Conservation (phyloP, 2,329 filamentous ascomycete species). For the Tolypocladium album region DNA sequence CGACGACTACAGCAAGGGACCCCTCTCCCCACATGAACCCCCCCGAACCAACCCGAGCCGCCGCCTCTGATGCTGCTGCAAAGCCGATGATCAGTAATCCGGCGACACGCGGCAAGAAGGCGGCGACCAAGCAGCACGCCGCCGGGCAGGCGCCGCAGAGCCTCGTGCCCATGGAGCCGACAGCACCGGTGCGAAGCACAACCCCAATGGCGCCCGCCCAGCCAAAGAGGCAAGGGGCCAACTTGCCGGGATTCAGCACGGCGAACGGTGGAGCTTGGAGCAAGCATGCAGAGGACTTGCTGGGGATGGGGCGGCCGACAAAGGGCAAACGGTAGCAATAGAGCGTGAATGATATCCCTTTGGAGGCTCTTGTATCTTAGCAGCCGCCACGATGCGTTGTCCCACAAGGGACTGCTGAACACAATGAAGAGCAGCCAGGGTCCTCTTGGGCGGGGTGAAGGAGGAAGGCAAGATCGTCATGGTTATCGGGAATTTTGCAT, state of each 20-base stretch:
- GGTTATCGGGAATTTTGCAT: neutral
- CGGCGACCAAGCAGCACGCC: slow-evolving; percentile 39
- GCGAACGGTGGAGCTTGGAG: slow-evolving; percentile 57
- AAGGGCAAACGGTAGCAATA: slow-evolving; percentile 2
- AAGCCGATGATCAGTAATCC: slow-evolving; percentile 29
- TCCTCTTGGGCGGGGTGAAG: neutral
- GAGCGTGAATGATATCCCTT: neutral
- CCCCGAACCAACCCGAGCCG: neutral
- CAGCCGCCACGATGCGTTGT: neutral
- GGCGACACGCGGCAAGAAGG: slow-evolving; percentile 42
- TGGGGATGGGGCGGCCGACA: slow-evolving; percentile 47
- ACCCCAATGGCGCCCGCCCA: neutral
- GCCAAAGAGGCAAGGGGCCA: slow-evolving; percentile 5
- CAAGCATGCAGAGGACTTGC: slow-evolving; percentile 54
- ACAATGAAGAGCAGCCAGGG: neutral
- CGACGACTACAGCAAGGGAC: neutral
- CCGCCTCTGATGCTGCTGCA: neutral
- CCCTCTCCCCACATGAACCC: neutral
- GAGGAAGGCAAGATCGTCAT: neutral
- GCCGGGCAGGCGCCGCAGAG: slow-evolving; percentile 34
- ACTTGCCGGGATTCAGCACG: slow-evolving; percentile 33
- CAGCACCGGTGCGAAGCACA: slow-evolving; percentile 6
- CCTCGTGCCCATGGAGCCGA: slow-evolving; percentile 25
- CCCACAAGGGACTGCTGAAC: neutral
- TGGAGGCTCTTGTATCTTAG: neutral